Evolutionary conservation across 2,329 filamentous ascomycete species (phyloP).

Genomic region (Aphanocladium album): DNA sequence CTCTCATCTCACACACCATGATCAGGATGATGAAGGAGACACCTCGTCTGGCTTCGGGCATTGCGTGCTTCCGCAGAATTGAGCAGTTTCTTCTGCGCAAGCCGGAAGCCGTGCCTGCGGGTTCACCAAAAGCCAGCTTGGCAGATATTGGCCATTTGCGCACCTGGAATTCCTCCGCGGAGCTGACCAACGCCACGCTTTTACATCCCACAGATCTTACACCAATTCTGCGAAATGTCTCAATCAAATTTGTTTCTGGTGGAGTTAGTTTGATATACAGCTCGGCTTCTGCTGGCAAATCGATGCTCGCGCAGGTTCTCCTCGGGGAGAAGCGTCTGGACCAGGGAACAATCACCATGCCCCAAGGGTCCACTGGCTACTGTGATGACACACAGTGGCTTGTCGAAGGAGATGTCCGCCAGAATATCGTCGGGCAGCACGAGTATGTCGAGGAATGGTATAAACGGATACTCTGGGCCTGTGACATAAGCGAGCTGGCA

Average conservation of each 20-base stretch:
- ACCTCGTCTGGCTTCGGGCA: not conserved
- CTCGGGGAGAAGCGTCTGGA: constrained; percentile 1
- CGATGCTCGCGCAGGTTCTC: not conserved
- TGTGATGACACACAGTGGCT: constrained; percentile 35
- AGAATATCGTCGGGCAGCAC: constrained; percentile 31
- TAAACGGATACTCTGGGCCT: not conserved
- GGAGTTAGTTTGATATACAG: constrained; percentile 16
- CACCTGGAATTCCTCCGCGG: not conserved
- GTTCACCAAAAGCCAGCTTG: not conserved
- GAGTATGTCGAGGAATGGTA: not conserved
- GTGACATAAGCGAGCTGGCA: not conserved
- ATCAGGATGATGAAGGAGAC: not conserved
- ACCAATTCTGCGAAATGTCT: not conserved
- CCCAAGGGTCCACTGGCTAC: constrained; percentile 7
- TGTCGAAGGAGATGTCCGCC: constrained; percentile 31
- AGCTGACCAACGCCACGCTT: not conserved
- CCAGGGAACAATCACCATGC: not conserved
- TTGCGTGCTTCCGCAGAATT: not conserved
- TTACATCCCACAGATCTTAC: not conserved
- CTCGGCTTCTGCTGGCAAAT: not conserved
- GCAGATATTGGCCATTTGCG: not conserved
- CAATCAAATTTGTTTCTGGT: constrained; percentile 14
- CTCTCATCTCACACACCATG: not conserved
- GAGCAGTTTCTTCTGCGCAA: not conserved
- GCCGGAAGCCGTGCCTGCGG: not conserved